Percentiles rank a stretch among this genome's conserved stretches.
phyloP scores from a whole-genome alignment of 2,329 filamentous ascomycete species.

The Emergomyces africanus region DNA sequence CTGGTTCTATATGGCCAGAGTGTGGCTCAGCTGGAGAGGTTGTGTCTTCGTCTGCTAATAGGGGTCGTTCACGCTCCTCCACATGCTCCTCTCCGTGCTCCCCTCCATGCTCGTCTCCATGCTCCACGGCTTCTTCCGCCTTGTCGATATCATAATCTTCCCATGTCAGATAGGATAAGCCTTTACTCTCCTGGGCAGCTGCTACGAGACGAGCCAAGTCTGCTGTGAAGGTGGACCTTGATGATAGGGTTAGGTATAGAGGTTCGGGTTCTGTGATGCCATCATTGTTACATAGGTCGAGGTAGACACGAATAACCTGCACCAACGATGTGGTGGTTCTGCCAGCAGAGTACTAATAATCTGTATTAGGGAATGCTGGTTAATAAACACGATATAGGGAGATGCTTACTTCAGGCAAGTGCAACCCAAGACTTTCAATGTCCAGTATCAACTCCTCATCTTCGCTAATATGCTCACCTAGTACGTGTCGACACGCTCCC shows the following conservation, averaged over 20 bases:
- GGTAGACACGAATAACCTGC: slow-evolving; percentile 47
- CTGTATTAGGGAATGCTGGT: slow-evolving; percentile 16
- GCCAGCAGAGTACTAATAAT: slow-evolving; percentile 37
- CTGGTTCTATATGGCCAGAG: slow-evolving; percentile 9
- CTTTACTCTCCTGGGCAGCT: slow-evolving; percentile 44
- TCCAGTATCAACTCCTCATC: slow-evolving; percentile 46
- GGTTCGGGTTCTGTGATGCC: slow-evolving; percentile 39
- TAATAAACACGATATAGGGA: background rate
- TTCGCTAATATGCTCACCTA: slow-evolving; percentile 42
- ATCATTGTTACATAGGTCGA: slow-evolving; percentile 48
- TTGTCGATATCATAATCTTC: slow-evolving; percentile 11
- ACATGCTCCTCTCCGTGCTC: slow-evolving; percentile 9
- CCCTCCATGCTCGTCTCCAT: background rate
- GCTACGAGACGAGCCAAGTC: slow-evolving; percentile 40
- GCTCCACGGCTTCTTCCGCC: slow-evolving; percentile 5
- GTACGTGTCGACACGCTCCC: slow-evolving; percentile 40
- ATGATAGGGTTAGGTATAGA: slow-evolving; percentile 45
- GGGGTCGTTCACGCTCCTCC: background rate
- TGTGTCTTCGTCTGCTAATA: background rate
- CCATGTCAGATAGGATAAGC: slow-evolving; percentile 33
- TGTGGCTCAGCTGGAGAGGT: slow-evolving; percentile 6
- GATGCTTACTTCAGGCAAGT: slow-evolving; percentile 43
- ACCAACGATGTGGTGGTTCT: slow-evolving; percentile 39
- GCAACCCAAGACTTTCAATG: slow-evolving; percentile 42
- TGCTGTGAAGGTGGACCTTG: slow-evolving; percentile 41